Evolutionary conservation across 306 rosid genomes (phyloP), one percentile per base, ranked within the genome.

Genomic region (Alnus glutinosa): DNA sequence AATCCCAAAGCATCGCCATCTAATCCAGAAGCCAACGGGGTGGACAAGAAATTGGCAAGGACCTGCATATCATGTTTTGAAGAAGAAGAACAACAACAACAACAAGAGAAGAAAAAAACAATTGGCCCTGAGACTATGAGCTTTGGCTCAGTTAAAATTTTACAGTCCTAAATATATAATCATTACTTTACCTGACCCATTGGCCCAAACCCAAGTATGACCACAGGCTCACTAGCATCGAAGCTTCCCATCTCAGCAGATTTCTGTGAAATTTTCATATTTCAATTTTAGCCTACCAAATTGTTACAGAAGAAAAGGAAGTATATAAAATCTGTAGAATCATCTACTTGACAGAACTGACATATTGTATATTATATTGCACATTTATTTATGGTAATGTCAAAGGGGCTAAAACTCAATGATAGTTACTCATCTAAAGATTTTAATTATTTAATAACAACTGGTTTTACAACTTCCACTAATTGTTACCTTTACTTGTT

Each of bases 121-220:
- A 70, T 70, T 69, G 78, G 76, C 52, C 48, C 23, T 84, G 39
- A 85, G 84, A 83, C 66, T 37, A 42, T 61, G 63, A 75, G 44
- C 23, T 49, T 72, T 39, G 36, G 55, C 49, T 37, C 70, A 78
- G 78, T 62, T 36, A 62, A 79, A 80, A 81, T 19, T 23, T 23
- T 66, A 79, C 11, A 1, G 34, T 69, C 86, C 63, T 39, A 66
- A 68, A 76, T 55, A 78, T 71, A 84, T 28, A 75, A 83, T 52
- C 70, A 12, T 68, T 59, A 62, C 69, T 39, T 62, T 87, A 95
- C 99, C 99, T 95, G 99, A 64, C 97, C 98, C 96, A 90, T 95
- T 86, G 93, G 96, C 59, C 99, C 99, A 87, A 95, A 95, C 84
- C 99, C 99, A 89, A 95, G 93, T 80, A 93, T 87, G 62, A 95